Evolutionary conservation across 2,329 filamentous ascomycete genomes (phyloP).

Genomic region (Alternaria sp.): DNA sequence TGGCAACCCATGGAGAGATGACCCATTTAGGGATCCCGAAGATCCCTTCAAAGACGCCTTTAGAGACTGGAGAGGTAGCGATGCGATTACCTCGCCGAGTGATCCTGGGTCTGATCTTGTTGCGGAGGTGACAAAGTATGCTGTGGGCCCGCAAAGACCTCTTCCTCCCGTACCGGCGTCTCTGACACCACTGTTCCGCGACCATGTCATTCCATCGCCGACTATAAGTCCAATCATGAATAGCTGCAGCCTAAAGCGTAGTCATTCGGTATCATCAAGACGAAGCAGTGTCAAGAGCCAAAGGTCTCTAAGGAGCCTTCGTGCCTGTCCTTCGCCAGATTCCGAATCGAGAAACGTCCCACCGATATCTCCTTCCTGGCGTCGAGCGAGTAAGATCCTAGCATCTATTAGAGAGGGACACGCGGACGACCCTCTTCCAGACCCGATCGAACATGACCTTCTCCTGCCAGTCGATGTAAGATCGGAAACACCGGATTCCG

Average conservation of each 20-base stretch:
- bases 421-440: slow-evolving; percentile 27
- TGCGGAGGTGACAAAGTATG: slow-evolving; percentile 23
- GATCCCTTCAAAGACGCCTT: background rate
- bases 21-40: slow-evolving; percentile 14
- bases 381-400: slow-evolving; percentile 5
- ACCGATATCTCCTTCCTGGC: slow-evolving; percentile 31
- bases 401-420: slow-evolving; percentile 14
- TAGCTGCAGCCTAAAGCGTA: slow-evolving; percentile 9
- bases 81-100: slow-evolving; percentile 10
- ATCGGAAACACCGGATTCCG: slow-evolving; percentile 38
- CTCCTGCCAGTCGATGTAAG: slow-evolving; percentile 36
- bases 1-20: slow-evolving; percentile 3
- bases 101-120: slow-evolving; percentile 19
- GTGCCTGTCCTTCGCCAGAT: slow-evolving; percentile 22
- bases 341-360: slow-evolving; percentile 26
- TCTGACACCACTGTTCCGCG: background rate
- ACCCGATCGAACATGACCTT: slow-evolving; percentile 40
- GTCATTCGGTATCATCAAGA: slow-evolving; percentile 4
- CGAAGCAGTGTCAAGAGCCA: slow-evolving; percentile 22
- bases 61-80: slow-evolving; percentile 6
- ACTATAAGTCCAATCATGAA: slow-evolving; percentile 27
- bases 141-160: slow-evolving; percentile 9
- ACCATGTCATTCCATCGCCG: slow-evolving; percentile 29
- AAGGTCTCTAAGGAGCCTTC: slow-evolving; percentile 21
- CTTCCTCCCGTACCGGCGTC: background rate